Base-by-base conservation (phyloP, 495 filamentous ascomycete genomes). In the Penicillium angulare region DNA sequence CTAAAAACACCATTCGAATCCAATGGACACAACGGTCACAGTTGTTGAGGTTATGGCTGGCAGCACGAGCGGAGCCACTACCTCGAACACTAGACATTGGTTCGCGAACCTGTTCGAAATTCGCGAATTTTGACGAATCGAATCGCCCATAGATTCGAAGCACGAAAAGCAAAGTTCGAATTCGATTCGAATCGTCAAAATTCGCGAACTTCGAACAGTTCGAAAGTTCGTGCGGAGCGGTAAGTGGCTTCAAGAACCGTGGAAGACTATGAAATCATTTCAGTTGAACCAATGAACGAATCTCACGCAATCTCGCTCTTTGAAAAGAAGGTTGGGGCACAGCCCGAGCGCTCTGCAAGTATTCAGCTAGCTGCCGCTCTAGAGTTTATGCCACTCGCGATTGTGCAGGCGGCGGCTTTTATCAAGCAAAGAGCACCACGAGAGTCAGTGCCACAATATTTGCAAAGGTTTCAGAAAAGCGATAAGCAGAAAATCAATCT, bases 351-450 rank as follows among this genome's bases (percentile, higher is more conserved):
- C 49, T 21, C 9, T 9, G 4, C 13, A n/a, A 38, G 20, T 10
- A 2, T 26, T 17, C 34, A 67, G 17, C 67, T 79, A 2, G 53
- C 65, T 9, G 47, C 43, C 17, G 66, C 59, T 21, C 68, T 81
- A 3, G 74, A 75, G 9, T 65, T 49, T 41, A 67, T 81, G 49
- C 75, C 79, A n/a, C 70, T 81, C 10, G 77, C 76, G 5, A 78
- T 80, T 27, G 63, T 62, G 8, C 76, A 81, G 54, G 75, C 75
- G 1, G 74, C 74, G 4, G 68, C 65, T 4, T 80, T 81, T 39
- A 55, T 15, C 7, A 50, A 61, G 24, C 46, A 51, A 26, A n/a
- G n/a, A n/a, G 48, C 42, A 33, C 62, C 60, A 16, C 40, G 64
- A 5, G 24, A 16, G 41, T 57, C 59, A 8, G 48, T 69, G 32